These are phyloP conservation scores for Penicillium sp. DNA, from an alignment of 2,329 filamentous ascomycete species.

Conservation along the genomic window DNA sequence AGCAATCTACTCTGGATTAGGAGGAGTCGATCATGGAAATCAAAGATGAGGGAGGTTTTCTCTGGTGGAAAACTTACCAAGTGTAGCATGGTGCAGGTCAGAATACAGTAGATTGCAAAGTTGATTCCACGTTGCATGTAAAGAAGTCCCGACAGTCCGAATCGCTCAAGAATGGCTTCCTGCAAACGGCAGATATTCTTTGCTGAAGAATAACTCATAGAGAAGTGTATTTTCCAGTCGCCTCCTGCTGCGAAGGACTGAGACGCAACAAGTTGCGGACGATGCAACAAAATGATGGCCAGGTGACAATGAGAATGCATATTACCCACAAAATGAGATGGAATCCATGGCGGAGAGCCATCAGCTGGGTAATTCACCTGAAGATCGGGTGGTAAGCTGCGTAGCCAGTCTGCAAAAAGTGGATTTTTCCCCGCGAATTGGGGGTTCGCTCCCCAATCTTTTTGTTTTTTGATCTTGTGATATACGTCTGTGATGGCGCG, in stretches of 20 bases:
- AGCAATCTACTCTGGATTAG: constrained; percentile 67
- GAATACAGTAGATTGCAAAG: constrained; percentile 89
- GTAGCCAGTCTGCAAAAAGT: constrained; percentile 74
- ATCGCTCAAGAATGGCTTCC: constrained; percentile 77
- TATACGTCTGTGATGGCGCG: constrained; percentile 77
- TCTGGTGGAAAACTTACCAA: constrained; percentile 76
- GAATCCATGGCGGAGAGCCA: constrained; percentile 79
- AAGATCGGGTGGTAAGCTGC: constrained; percentile 77
- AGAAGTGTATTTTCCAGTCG: constrained; percentile 86
- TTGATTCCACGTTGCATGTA: constrained; percentile 95
- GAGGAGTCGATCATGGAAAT: background rate
- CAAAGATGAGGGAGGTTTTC: background rate
- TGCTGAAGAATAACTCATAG: constrained; percentile 80
- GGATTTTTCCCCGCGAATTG: constrained; percentile 80
- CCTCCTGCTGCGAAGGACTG: constrained; percentile 72
- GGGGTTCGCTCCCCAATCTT: constrained; percentile 86
- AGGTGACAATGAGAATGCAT: constrained; percentile 88
- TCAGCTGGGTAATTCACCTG: constrained; percentile 77
- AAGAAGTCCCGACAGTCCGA: constrained; percentile 77
- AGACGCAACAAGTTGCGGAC: constrained; percentile 80
- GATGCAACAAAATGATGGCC: constrained; percentile 81
- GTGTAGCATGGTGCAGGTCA: constrained; percentile 92
- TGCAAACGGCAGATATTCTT: constrained; percentile 85
- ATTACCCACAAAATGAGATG: constrained; percentile 86
- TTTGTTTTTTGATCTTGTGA: constrained; percentile 71